phyloP scores from a whole-genome alignment of 75 land plant species.

The Sequoia sempervirens region DNA sequence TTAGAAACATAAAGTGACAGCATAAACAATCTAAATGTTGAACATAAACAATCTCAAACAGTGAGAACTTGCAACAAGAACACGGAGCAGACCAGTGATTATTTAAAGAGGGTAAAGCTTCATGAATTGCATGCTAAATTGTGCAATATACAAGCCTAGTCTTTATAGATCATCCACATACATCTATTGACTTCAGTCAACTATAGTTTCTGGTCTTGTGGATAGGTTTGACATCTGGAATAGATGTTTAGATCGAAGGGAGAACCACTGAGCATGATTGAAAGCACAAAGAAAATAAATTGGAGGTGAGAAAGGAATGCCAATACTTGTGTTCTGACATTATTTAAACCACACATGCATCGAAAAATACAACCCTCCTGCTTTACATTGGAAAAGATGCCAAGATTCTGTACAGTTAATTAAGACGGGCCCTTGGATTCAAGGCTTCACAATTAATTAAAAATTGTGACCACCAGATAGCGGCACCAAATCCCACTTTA shows the following conservation, averaged over 20 bases:
- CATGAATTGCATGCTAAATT: neutral
- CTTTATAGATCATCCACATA: neutral
- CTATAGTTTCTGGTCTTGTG: neutral
- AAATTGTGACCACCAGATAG: neutral
- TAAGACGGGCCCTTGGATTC: neutral
- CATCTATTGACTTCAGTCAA: neutral
- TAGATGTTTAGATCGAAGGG: neutral
- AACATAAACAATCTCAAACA: too few relatives aligned
- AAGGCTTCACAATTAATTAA: neutral
- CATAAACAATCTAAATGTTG: too few relatives aligned
- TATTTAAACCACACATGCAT: neutral
- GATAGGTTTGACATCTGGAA: neutral
- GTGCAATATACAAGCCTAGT: neutral
- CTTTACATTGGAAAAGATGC: conserved; percentile 2
- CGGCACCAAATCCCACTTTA: neutral
- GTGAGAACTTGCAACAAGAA: too few relatives aligned
- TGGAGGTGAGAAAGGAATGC: neutral
- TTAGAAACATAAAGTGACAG: too few relatives aligned
- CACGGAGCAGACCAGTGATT: too few relatives aligned
- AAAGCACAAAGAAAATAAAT: neutral
- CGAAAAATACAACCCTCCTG: neutral
- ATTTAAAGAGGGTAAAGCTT: too few relatives aligned
- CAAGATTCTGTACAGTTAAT: neutral
- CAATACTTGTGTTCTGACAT: neutral
- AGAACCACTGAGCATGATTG: neutral